phyloP scores from a whole-genome alignment of 2,329 filamentous ascomycete genomes.

The Tolypocladium tropicale region DNA sequence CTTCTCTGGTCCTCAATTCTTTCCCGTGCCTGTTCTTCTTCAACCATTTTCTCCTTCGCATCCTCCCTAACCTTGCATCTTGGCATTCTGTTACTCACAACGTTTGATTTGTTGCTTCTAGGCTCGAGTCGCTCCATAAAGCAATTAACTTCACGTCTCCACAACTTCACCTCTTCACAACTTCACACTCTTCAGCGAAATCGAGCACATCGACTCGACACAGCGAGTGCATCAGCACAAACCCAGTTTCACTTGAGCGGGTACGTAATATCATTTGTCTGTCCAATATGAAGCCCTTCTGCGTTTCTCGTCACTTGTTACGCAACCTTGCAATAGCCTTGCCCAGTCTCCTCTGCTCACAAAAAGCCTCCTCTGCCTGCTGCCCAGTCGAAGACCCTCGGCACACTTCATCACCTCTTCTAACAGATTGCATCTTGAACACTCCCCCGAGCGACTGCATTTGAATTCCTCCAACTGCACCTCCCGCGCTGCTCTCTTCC shows the following conservation, averaged over 20 bases:
- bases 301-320: neutral
- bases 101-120: neutral
- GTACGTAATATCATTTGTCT: neutral
- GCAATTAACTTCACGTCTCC: no score
- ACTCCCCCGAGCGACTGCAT: no score
- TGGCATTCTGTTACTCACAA: neutral
- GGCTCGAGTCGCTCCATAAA: neutral
- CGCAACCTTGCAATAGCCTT: neutral
- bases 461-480: neutral
- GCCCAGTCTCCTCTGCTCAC: neutral
- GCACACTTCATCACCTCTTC: neutral
- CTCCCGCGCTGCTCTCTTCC: neutral
- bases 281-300: neutral
- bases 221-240: neutral
- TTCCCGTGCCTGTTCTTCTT: neutral
- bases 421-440: no score
- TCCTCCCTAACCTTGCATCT: no score
- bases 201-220: neutral
- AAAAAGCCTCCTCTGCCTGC: neutral
- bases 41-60: neutral
- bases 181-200: no score
- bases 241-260: no score
- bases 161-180: no score
- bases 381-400: no score
- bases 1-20: no score